These are phyloP conservation scores for Stachybotrys elegans DNA, from an alignment of 2,329 filamentous ascomycete genomes.

Conservation along the genomic window DNA sequence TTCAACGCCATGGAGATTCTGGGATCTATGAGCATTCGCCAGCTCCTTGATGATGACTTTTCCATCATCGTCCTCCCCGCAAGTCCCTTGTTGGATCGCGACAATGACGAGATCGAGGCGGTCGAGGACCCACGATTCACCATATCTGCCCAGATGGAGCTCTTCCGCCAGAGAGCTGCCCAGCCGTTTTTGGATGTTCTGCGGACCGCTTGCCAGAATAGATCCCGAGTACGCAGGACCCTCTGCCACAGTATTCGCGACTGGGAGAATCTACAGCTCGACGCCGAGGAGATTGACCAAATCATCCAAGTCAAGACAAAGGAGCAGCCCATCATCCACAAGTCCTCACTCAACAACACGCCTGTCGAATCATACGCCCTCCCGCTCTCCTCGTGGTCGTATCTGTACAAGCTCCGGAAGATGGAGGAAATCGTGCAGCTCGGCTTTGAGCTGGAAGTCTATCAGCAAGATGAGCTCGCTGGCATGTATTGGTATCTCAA, in stretches of 20 bases:
- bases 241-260: conserved; percentile 77
- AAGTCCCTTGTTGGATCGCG: conserved; percentile 64
- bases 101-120: conserved; percentile 72
- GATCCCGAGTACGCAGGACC: conserved; percentile 83
- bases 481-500: conserved; percentile 91
- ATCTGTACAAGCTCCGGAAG: conserved; percentile 81
- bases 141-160: conserved; percentile 69
- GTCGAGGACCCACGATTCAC: conserved; percentile 68
- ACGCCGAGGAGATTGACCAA: conserved; percentile 73
- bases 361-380: conserved; percentile 58
- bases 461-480: conserved; percentile 76
- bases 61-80: conserved; percentile 68
- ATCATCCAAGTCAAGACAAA: conserved; percentile 56
- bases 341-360: conserved; percentile 23
- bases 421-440: conserved; percentile 86
- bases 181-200: conserved; percentile 80
- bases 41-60: conserved; percentile 80
- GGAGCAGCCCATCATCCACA: conserved; percentile 54
- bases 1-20: conserved; percentile 68
- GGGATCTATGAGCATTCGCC: conserved; percentile 62
- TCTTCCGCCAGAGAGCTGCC: conserved; percentile 54
- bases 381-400: conserved; percentile 82
- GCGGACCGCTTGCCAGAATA: conserved; percentile 81
- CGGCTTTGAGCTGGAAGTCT: conserved; percentile 90
- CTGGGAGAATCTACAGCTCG: conserved; percentile 78